These are phyloP conservation scores for Fusarium ramigenum DNA, from an alignment of 2,329 filamentous ascomycete genomes.

Conservation along the genomic window DNA sequence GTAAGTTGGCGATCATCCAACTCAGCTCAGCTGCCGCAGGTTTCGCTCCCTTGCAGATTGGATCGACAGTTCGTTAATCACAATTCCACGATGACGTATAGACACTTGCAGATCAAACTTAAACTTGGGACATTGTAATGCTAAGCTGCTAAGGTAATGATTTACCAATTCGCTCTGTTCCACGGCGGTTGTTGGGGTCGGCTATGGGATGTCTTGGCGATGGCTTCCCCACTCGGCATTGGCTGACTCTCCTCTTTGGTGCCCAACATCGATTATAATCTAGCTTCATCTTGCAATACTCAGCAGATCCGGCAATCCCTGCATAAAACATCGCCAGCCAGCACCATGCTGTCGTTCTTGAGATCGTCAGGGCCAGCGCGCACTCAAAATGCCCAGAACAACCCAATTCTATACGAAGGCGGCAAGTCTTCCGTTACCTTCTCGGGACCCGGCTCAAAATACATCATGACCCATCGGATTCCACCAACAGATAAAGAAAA, in stretches of 20 bases:
- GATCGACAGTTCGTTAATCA: not conserved
- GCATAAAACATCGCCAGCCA: no score
- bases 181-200: not conserved
- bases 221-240: not conserved
- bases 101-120: not conserved
- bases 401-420: not conserved
- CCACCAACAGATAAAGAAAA: not conserved
- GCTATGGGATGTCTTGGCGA: not conserved
- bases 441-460: not conserved
- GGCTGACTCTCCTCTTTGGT: not conserved
- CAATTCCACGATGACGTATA: not conserved
- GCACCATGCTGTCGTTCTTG: not conserved
- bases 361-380: not conserved
- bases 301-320: not conserved
- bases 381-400: not conserved
- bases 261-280: not conserved
- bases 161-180: not conserved
- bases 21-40: not conserved
- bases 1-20: no score
- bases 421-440: constrained; percentile 4
- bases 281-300: not conserved
- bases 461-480: constrained; percentile 19
- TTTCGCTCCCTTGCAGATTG: not conserved
- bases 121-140: not conserved
- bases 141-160: not conserved